phyloP scores from a whole-genome alignment of 352 stramenopile species.

The Pythium dissimile region DNA sequence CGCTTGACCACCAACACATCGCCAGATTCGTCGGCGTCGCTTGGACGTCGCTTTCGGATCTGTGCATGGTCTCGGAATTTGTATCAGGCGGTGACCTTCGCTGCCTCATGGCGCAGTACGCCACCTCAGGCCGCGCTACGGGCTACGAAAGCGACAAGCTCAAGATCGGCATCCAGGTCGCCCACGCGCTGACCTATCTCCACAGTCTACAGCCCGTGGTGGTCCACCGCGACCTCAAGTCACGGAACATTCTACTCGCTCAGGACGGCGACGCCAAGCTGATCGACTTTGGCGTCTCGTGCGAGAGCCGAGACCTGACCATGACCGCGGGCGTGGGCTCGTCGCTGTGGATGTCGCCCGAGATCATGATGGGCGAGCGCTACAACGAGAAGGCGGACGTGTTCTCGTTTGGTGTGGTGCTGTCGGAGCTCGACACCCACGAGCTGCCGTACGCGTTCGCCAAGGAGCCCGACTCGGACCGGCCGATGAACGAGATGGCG shows the following conservation, averaged over 20 bases:
- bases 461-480: background rate
- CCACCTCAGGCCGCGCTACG: background rate
- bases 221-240: constrained; percentile 45
- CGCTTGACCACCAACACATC: constrained; percentile 36
- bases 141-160: constrained; percentile 32
- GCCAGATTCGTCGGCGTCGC: constrained; percentile 39
- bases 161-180: constrained; percentile 28
- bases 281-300: constrained; percentile 40
- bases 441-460: constrained; percentile 26
- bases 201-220: constrained; percentile 25
- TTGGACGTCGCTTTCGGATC: constrained; percentile 30
- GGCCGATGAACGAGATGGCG: background rate
- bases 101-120: constrained; percentile 19
- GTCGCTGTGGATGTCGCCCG: constrained; percentile 35
- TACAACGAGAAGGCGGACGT: constrained; percentile 46
- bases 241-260: constrained; percentile 33
- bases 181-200: constrained; percentile 36
- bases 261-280: constrained; percentile 30
- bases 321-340: constrained; percentile 39
- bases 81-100: constrained; percentile 39
- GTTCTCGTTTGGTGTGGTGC: constrained; percentile 83
- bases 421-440: constrained; percentile 35
- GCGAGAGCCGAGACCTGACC: constrained; percentile 21
- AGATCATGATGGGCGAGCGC: constrained; percentile 31
- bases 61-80: constrained; percentile 37